phyloP scores from a whole-genome alignment of 2,329 filamentous ascomycete genomes.

The Pestalotiopsis sp. region DNA sequence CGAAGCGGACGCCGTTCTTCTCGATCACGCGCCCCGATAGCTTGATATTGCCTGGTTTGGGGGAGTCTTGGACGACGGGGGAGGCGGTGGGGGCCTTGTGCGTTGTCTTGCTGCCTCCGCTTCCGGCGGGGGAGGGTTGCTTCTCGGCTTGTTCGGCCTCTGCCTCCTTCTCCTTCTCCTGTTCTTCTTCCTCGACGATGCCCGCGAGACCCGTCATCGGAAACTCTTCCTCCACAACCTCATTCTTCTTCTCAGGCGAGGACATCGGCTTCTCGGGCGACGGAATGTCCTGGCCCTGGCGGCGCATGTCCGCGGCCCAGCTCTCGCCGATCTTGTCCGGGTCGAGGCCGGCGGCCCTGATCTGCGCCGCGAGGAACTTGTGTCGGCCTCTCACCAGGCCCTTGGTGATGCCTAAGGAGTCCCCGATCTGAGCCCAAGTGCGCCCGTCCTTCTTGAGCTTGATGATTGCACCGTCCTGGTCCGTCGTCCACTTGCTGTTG shows the following conservation, averaged over 20 bases:
- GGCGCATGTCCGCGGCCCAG: conserved; percentile 9
- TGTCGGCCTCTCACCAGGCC: conserved; percentile 17
- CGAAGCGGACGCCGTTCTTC: conserved; percentile 10
- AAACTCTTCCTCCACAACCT: background rate
- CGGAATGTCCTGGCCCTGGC: conserved; percentile 1
- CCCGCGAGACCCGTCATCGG: too few relatives aligned
- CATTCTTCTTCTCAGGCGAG: background rate
- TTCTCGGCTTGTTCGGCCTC: background rate
- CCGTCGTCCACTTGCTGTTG: conserved; percentile 18
- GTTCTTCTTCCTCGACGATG: background rate
- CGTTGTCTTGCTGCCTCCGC: conserved; percentile 2
- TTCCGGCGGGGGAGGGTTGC: background rate
- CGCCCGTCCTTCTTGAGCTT: conserved; percentile 17
- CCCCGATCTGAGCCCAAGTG: too few relatives aligned
- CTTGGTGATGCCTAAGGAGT: conserved; percentile 14
- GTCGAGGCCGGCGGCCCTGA: background rate
- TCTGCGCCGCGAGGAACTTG: conserved; percentile 12
- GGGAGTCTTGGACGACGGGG: background rate
- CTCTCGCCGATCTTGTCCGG: conserved; percentile 4
- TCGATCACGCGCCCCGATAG: background rate
- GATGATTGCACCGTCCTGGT: conserved; percentile 23
- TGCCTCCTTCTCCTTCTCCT: background rate
- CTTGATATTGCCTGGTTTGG: background rate
- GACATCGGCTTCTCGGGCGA: background rate
- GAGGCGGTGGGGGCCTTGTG: background rate